Base-by-base conservation (phyloP, 2,329 filamentous ascomycete genomes). In the Fusarium vanettenii region DNA sequence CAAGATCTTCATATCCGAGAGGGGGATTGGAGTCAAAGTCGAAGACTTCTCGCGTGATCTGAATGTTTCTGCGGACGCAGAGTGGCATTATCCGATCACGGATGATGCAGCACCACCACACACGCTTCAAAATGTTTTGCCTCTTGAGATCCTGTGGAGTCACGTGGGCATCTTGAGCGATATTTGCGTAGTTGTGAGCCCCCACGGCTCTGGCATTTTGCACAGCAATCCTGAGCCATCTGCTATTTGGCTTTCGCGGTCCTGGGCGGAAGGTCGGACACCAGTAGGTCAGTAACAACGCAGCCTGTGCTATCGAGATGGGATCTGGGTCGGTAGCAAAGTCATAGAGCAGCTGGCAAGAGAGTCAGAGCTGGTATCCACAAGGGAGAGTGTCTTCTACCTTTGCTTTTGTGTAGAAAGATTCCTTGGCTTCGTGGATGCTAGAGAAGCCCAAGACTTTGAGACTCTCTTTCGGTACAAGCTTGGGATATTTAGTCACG, bases 371-470 rank as follows among this genome's bases (percentile, higher is more conserved):
- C 0, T 31, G 1, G 33, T 27, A 25, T 25, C 6, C 7, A 10
- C 16, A 16, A 18, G 2, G 13, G 20, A 9, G 0, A 6, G 25
- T 13, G 8, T 5, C 0, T 11, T 18, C 3, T 76, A 76, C 74
- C 66, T 76, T 76, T n/a, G 74, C 74, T 25, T 76, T 76, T 22
- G 65, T 72, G 3, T 76, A 76, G 3, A 76, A 76, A 2, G 74
- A 64, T 48, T 74, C 71, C 14, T 76, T 75, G 5, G 74, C 74
- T 43, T 67, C 57, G 0, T 70, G 71, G 2, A 72, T 76, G 7
- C 63, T 68, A 8, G 71, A 20, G 43, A 75, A 76, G 8, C 74
- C 74, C 6, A 76, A 13, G 20, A 62, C 68, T n/a, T 56, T 60
- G 7, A 76, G 63, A 14, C 62, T 69, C 33, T 71, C 69, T 18